phyloP scores from a whole-genome alignment of 257 asterid species.

The Solanum appendiculatum region DNA sequence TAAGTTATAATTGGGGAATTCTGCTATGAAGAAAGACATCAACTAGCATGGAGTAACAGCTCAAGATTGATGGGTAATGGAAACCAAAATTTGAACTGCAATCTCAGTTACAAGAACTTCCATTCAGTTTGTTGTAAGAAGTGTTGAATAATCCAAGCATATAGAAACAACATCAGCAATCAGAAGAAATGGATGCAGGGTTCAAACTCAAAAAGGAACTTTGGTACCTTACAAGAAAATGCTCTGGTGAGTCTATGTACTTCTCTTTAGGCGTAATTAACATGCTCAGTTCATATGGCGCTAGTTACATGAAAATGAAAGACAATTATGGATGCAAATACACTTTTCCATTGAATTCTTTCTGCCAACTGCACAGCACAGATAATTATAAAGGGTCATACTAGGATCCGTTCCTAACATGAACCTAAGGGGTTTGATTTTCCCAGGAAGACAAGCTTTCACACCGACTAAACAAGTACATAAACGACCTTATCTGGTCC shows the following conservation, averaged over 20 bases:
- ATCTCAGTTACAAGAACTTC: background rate
- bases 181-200: background rate
- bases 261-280: background rate
- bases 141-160: background rate
- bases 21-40: background rate
- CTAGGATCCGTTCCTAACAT: constrained; percentile 40
- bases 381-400: constrained; percentile 4
- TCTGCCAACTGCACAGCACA: constrained; percentile 12
- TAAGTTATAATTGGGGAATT: background rate
- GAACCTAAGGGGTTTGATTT: constrained; percentile 18
- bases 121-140: background rate
- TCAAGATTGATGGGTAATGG: background rate
- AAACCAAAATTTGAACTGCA: background rate
- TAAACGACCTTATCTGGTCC: constrained; percentile 17
- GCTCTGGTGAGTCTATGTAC: background rate
- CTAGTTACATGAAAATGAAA: background rate
- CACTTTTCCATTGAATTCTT: constrained; percentile 7
- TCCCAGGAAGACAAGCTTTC: constrained; percentile 22
- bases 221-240: background rate
- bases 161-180: background rate
- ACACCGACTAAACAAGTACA: constrained; percentile 5
- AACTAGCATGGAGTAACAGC: background rate
- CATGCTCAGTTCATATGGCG: background rate
- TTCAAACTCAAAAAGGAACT: background rate
- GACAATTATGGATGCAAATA: background rate